Base-by-base conservation (phyloP, 2,329 filamentous ascomycete species). In the Fusarium nurragi region DNA sequence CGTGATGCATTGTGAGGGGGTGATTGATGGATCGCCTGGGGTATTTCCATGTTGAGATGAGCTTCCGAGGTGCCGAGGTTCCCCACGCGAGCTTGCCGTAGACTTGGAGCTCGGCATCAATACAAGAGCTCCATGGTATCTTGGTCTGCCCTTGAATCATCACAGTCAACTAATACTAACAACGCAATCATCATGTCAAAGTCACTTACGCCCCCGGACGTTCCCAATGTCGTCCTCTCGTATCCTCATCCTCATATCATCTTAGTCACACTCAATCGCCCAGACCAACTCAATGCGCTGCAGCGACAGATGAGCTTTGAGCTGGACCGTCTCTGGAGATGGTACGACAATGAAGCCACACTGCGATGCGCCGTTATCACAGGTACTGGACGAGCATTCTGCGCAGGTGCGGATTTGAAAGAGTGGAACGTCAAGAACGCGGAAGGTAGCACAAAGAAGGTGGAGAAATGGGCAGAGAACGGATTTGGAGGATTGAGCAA, bases 331-430 rank as follows among this genome's bases (percentile, higher is more conserved):
- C 77, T 86, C 13, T 89, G 82, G 80, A 73, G 76, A 25, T 89
- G 86, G 83, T 89, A 85, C 73, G 88, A 91, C 67, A 74, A 72
- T n/a, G 84, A 90, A 72, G 83, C 86, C 2, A 74, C 76, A 2
- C 81, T 91, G 39, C 84, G 85, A 44, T 87, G 86, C 67, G 87
- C 85, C 25, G 80, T 91, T 9, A 72, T 91, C 34, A 90, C 88
- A 0, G 88, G 88, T 21, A 76, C 78, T 0, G 88, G 87, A 0
- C 78, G 87, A 11, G 87, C 88, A 0, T 91, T 91, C 67, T 90
- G 87, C 72, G 87, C 88, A 0, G 88, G 88, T 7, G 87, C 87
- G 9, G 88, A 91, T 65, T 78, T 90, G 14, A 87, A 87, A 74
- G 88, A 90, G 76, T 90, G 87, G 86, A 74, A 78, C 55, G 75